Percentiles rank a stretch among this genome's conserved stretches.
Conservation (phyloP, 169 alveolate genomes). For the Amoebophrya sp. region DNA sequence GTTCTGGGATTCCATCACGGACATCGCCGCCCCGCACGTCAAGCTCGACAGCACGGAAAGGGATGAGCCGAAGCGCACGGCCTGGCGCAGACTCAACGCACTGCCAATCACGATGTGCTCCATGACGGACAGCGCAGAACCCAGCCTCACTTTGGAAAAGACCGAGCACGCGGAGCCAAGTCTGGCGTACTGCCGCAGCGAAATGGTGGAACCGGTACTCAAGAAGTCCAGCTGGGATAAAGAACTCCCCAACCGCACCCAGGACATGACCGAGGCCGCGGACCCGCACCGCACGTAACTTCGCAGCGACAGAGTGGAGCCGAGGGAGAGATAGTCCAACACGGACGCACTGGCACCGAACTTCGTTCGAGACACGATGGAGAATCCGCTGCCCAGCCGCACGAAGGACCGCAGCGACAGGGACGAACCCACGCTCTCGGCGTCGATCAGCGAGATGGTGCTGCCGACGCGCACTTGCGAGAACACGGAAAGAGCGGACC, state of each 20-base stretch:
- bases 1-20: background rate
- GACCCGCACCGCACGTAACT: background rate
- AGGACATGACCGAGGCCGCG: background rate
- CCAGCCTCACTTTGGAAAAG: background rate
- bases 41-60: background rate
- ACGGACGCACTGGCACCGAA: background rate
- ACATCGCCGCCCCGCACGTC: background rate
- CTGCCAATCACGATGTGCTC: slow-evolving; percentile 14
- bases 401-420: slow-evolving; percentile 16
- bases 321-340: background rate
- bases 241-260: background rate
- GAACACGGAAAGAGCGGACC: background rate
- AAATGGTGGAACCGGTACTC: background rate
- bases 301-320: slow-evolving; percentile 24
- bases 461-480: slow-evolving; percentile 14
- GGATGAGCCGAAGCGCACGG: background rate
- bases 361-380: background rate
- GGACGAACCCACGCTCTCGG: background rate
- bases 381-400: slow-evolving; percentile 30
- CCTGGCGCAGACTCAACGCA: background rate
- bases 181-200: slow-evolving; percentile 11
- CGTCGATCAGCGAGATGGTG: slow-evolving; percentile 21
- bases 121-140: slow-evolving; percentile 26
- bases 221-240: background rate
- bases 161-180: background rate